These are phyloP conservation scores for Coemansia sp. DNA, from an alignment of 192 early-diverging fungal genomes.

Conservation along the genomic window DNA sequence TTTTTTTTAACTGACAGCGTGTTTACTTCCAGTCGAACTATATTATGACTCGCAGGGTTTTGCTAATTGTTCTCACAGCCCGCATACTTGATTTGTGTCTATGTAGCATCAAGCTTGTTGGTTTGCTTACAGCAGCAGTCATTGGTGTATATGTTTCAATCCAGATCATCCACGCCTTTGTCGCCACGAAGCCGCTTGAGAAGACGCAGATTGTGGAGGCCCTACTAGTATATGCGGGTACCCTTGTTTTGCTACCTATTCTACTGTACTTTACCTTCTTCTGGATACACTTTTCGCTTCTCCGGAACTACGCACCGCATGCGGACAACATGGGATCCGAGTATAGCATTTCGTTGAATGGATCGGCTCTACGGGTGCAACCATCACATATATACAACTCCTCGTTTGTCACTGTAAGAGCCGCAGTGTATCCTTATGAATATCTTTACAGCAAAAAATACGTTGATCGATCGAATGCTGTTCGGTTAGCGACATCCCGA, in stretches of 20 bases:
- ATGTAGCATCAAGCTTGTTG: constrained; percentile 88
- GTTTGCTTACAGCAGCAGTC: constrained; percentile 80
- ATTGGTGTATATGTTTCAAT: constrained; percentile 74
- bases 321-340: constrained; percentile 91
- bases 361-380: constrained; percentile 72
- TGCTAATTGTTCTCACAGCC: background rate
- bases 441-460: constrained; percentile 54
- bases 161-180: constrained; percentile 70
- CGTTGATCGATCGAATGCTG: constrained; percentile 14
- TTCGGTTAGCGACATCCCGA: constrained; percentile 68
- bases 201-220: background rate
- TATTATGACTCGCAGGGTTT: background rate
- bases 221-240: background rate
- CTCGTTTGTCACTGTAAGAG: constrained; percentile 80
- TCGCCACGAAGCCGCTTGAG: constrained; percentile 55
- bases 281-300: constrained; percentile 75
- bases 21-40: background rate
- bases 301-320: constrained; percentile 73
- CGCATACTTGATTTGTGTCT: background rate
- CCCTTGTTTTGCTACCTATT: constrained; percentile 67
- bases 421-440: constrained; percentile 78
- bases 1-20: background rate
- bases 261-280: constrained; percentile 75
- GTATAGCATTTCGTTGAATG: constrained; percentile 78
- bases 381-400: constrained; percentile 78